Base-by-base conservation (phyloP, 2,329 filamentous ascomycete genomes). In the Colletotrichum chlorophyti region DNA sequence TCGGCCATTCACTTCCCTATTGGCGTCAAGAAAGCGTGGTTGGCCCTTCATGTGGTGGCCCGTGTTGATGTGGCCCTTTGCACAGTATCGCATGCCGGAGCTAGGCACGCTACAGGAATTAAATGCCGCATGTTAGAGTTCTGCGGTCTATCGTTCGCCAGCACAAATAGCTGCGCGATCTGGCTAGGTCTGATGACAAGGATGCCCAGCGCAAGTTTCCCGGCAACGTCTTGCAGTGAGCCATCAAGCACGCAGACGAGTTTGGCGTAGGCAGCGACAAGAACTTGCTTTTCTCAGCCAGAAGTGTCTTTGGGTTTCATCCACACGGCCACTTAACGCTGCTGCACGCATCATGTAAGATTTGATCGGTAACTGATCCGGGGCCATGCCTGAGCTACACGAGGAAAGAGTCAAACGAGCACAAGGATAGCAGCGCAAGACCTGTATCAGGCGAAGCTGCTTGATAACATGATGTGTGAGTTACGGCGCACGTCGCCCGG, bases 331-430 rank as follows among this genome's bases (percentile, higher is more conserved):
- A 76, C 77, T n/a, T 14, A 32, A 32, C 11, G n/a, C 31, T 12
- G 31, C 31, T 4, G 31, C 31, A 4, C 23, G 74, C 75, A 8
- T 74, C 31, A 32, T 87, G 46, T 83, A 81, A 64, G 79, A 82
- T 61, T 68, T 87, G 3, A 77, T 76, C 0, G 73, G 78, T 10
- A 69, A 74, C 11, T 32, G 31, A 59, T 82, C 81, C 0, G 77
- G 84, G 35, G 75, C 80, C 64, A 69, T 82, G 29, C 71, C 79
- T 10, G 75, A 78, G 10, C 69, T 86, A 3, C 77, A 83, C 2
- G 73, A 81, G 27, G 83, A 87, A 64, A 78, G 80, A n/a, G 63
- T 4, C 31, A 32, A 32, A 32, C 31, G 31, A 14, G 31, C 31
- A 32, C 10, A 14, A 29, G 6, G 11, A 32, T 32, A 4, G n/a